phyloP scores from a whole-genome alignment of 2,329 filamentous ascomycete species.

The Emericellopsis atlantica region DNA sequence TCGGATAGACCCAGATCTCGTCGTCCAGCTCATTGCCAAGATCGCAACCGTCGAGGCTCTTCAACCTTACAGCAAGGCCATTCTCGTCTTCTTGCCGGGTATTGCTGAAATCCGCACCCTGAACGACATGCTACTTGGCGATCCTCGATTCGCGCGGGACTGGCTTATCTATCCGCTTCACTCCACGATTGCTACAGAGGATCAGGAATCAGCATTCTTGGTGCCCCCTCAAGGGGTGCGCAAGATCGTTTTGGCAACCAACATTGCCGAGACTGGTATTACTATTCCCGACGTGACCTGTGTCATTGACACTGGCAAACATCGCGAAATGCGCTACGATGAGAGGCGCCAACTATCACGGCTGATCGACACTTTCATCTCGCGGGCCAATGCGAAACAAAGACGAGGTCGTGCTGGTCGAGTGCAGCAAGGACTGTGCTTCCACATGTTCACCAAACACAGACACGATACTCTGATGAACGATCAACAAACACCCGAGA shows the following conservation, averaged over 20 bases:
- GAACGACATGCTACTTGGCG: slow-evolving; percentile 71
- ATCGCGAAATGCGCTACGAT: slow-evolving; percentile 95
- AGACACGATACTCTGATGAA: slow-evolving; percentile 76
- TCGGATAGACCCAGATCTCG: slow-evolving; percentile 77
- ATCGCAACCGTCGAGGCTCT: slow-evolving; percentile 60
- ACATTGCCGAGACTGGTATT: slow-evolving; percentile 97
- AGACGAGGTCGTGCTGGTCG: slow-evolving; percentile 85
- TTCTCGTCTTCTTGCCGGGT: slow-evolving; percentile 89
- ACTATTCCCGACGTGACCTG: slow-evolving; percentile 97
- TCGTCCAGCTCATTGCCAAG: slow-evolving; percentile 65
- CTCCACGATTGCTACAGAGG: slow-evolving; percentile 89
- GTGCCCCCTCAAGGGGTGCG: slow-evolving; percentile 69
- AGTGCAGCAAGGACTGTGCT: slow-evolving; percentile 90
- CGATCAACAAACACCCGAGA: slow-evolving; percentile 91
- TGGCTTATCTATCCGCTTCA: slow-evolving; percentile 89
- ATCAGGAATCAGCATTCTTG: slow-evolving; percentile 87
- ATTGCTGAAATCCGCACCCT: slow-evolving; percentile 84
- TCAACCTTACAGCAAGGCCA: slow-evolving; percentile 67
- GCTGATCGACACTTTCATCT: slow-evolving; percentile 90
- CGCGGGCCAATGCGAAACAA: slow-evolving; percentile 89
- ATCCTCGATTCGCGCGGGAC: slow-evolving; percentile 58
- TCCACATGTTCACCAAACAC: slow-evolving; percentile 87
- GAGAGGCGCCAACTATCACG: slow-evolving; percentile 84
- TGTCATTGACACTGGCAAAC: slow-evolving; percentile 92
- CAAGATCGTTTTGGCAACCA: slow-evolving; percentile 94